Evolutionary conservation across 352 stramenopile species (phyloP).

Genomic region (Globisporangium carolinianum): DNA sequence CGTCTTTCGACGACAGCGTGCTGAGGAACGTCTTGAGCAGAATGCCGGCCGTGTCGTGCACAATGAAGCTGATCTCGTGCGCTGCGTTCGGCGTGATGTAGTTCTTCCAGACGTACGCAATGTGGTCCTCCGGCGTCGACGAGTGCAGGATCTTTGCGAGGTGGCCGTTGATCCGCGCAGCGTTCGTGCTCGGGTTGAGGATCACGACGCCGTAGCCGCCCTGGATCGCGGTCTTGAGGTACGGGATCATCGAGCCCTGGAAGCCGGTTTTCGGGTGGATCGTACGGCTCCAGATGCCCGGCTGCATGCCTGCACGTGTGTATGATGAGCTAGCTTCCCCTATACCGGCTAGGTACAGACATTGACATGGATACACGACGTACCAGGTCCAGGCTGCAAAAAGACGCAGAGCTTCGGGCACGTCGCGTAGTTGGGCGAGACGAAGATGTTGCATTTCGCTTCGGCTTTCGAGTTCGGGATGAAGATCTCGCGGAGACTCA

Average conservation of each 20-base stretch:
- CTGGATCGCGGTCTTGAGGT: conserved; percentile 82
- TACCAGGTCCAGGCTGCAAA: conserved; percentile 61
- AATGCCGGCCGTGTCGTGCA: conserved; percentile 58
- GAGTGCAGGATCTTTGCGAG: conserved; percentile 80
- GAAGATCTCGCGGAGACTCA: conserved; percentile 79
- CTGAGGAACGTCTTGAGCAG: conserved; percentile 70
- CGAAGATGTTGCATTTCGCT: conserved; percentile 82
- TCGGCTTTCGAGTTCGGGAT: conserved; percentile 86
- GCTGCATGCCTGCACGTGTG: conserved; percentile 37
- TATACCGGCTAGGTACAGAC: too few relatives aligned
- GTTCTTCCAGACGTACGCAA: conserved; percentile 84
- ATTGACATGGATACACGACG: neutral
- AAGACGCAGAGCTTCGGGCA: conserved; percentile 81
- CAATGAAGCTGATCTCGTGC: conserved; percentile 83
- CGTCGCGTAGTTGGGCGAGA: conserved; percentile 72
- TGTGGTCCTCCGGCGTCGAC: conserved; percentile 63
- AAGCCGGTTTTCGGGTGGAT: conserved; percentile 80
- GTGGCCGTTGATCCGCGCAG: conserved; percentile 70
- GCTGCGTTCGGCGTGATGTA: conserved; percentile 77
- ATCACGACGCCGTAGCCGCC: conserved; percentile 78
- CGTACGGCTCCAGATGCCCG: conserved; percentile 62
- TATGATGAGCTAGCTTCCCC: neutral
- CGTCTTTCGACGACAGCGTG: conserved; percentile 45
- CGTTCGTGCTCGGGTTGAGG: conserved; percentile 82
- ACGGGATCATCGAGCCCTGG: conserved; percentile 84